Conservation (phyloP, 352 stramenopile genomes). For the Phytopythium montanum region DNA sequence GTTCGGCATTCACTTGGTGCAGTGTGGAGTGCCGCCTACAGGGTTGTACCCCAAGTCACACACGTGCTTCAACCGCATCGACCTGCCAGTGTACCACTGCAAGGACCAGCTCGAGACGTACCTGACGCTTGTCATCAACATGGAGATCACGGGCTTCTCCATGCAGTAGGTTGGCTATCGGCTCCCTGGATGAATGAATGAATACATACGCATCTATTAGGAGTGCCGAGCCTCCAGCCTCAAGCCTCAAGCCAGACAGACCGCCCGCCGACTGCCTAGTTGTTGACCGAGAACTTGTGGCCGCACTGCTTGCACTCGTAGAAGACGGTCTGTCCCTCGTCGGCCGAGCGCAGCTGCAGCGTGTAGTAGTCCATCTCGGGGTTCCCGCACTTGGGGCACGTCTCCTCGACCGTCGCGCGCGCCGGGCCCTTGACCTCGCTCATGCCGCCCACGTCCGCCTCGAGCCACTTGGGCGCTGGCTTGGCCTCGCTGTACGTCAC, state of each 20-base stretch:
- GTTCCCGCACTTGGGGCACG: conserved; percentile 96
- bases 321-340: conserved; percentile 99
- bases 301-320: conserved; percentile 99
- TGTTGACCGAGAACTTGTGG: conserved; percentile 89
- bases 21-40: conserved; percentile 63
- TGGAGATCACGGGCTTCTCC: conserved; percentile 96
- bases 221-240: too few species aligned
- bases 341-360: conserved; percentile 97
- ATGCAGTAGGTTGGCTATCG: conserved; percentile 93
- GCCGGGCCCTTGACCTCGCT: conserved; percentile 84
- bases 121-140: conserved; percentile 96
- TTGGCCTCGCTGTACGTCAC: conserved; percentile 78
- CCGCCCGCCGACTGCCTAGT: conserved; percentile 32
- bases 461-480: conserved; percentile 76
- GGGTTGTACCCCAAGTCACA: conserved; percentile 82
- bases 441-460: conserved; percentile 62
- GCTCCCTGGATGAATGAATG: conserved; percentile 2
- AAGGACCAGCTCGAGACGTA: conserved; percentile 91
- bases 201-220: conserved; percentile 29
- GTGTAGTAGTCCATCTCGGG: conserved; percentile 99
- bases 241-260: too few species aligned
- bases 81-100: conserved; percentile 74
- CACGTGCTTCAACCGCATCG: conserved; percentile 88
- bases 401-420: conserved; percentile 96
- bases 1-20: conserved; percentile 96